These are phyloP conservation scores for Salix koriyanagi DNA, from an alignment of 345 rosid genomes.

Conservation along the genomic window DNA sequence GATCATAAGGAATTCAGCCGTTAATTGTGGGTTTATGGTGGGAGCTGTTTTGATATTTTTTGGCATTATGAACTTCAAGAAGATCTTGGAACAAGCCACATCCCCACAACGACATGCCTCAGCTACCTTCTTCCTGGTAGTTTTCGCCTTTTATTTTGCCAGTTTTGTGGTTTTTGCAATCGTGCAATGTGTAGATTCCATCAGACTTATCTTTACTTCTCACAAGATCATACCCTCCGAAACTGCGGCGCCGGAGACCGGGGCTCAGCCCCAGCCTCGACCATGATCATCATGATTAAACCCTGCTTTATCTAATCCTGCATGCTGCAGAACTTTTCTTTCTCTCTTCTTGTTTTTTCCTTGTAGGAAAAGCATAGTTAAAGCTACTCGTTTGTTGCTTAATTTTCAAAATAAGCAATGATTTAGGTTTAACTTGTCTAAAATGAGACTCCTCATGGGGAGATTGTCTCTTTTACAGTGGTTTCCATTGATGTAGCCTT, in stretches of 20 bases:
- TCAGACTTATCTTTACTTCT: neutral
- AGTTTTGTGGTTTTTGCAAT: neutral
- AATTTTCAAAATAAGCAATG: no score
- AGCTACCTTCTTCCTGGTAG: neutral
- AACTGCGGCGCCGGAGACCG: neutral
- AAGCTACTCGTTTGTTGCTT: neutral
- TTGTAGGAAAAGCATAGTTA: neutral
- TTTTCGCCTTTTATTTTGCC: neutral
- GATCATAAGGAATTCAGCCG: neutral
- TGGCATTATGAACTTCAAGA: neutral
- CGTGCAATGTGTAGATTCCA: neutral
- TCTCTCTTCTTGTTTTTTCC: neutral
- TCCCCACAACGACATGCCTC: neutral
- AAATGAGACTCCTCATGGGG: no score
- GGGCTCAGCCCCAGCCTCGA: neutral
- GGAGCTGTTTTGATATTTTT: neutral
- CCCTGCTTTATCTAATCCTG: neutral
- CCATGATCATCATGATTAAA: neutral
- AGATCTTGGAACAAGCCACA: neutral
- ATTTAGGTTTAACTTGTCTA: no score
- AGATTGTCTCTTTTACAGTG: no score
- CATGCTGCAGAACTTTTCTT: neutral
- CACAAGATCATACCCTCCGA: slow-evolving; percentile 1
- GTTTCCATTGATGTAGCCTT: no score
- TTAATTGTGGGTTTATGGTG: neutral